Evolutionary conservation across 2,329 filamentous ascomycete species (phyloP).

Genomic region (Paramyrothecium roridum): DNA sequence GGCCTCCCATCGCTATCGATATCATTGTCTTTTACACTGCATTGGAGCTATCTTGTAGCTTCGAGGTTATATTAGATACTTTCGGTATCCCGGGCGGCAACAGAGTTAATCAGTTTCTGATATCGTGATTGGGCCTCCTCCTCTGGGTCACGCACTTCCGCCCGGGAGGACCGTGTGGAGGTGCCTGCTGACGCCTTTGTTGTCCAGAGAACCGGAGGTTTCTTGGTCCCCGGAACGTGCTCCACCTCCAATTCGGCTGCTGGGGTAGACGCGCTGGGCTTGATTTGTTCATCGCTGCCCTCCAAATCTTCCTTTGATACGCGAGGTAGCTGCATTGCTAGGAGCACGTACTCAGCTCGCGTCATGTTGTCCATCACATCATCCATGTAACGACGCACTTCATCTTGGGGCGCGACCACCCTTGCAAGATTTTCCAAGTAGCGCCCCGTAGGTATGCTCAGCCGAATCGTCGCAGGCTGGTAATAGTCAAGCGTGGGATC

Average conservation of each 20-base stretch:
- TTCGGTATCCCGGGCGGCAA: slow-evolving; percentile 29
- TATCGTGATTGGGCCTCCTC: slow-evolving; percentile 31
- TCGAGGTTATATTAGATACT: slow-evolving; percentile 8
- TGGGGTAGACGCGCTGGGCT: slow-evolving; percentile 23
- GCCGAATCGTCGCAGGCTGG: slow-evolving; percentile 66
- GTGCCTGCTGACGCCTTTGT: slow-evolving; percentile 17
- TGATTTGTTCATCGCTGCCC: slow-evolving; percentile 23
- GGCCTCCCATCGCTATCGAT: not conserved
- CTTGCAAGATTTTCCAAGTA: slow-evolving; percentile 59
- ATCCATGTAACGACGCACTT: slow-evolving; percentile 66
- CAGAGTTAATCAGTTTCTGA: slow-evolving; percentile 32
- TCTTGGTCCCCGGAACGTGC: slow-evolving; percentile 13
- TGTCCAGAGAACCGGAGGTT: slow-evolving; percentile 32
- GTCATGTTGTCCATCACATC: slow-evolving; percentile 69
- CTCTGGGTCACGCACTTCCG: slow-evolving; percentile 28
- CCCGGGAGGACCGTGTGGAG: slow-evolving; percentile 10
- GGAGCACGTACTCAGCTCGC: slow-evolving; percentile 62
- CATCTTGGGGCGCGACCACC: slow-evolving; percentile 60
- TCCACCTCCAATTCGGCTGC: slow-evolving; percentile 22
- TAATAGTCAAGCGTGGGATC: slow-evolving; percentile 68
- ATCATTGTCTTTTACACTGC: not conserved
- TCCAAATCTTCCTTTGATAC: slow-evolving; percentile 25
- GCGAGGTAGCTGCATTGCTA: slow-evolving; percentile 64
- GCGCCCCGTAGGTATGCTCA: slow-evolving; percentile 51
- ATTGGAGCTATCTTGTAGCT: not conserved